Percentiles rank a stretch among this genome's conserved stretches.
Evolutionary conservation across 2,329 filamentous ascomycete genomes (phyloP).

Genomic region (Thermothelomyces thermophilus): DNA sequence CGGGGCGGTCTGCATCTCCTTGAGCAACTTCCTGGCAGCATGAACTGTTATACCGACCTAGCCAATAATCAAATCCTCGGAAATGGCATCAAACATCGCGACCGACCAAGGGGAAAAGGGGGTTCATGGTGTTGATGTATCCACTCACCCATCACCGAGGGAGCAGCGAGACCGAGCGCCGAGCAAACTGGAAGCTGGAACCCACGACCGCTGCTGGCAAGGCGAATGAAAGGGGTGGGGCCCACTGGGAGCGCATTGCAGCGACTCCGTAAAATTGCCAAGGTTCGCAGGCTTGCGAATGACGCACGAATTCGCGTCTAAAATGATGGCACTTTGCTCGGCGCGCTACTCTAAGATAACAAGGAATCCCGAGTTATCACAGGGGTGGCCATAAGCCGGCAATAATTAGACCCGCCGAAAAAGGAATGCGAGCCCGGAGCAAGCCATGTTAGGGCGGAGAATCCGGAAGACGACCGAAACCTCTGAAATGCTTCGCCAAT

Average conservation of each 20-base stretch:
- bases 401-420: neutral
- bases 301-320: neutral
- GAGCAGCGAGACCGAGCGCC: neutral
- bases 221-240: no score
- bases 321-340: no score
- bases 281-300: neutral
- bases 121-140: neutral
- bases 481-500: no score
- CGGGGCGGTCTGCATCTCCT: no score
- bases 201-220: neutral
- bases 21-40: no score
- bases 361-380: neutral
- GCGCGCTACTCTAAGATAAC: no score
- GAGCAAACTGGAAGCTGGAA: neutral
- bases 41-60: neutral
- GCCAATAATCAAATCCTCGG: neutral
- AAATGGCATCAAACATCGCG: constrained; percentile 3
- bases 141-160: neutral
- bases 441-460: neutral
- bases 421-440: neutral
- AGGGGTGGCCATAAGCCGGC: neutral
- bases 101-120: neutral
- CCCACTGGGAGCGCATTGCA: no score
- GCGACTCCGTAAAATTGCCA: no score
- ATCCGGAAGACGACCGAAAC: no score